Conservation (phyloP, 2,329 filamentous ascomycete genomes). For the Colletotrichum plurivorum region DNA sequence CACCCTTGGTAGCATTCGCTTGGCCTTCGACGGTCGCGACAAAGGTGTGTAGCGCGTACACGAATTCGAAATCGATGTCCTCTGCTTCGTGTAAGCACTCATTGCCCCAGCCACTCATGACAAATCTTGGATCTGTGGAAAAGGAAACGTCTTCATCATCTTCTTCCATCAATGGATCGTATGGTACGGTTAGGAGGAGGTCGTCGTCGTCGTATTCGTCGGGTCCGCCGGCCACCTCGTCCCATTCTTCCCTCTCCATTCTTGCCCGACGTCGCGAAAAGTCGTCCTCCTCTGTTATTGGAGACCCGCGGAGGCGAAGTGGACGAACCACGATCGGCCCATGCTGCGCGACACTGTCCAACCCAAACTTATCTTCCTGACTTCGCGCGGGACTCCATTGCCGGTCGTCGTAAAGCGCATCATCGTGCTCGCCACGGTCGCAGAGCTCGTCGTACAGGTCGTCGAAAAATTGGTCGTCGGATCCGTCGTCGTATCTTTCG, state of each 20-base stretch:
- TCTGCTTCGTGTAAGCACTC: conserved; percentile 94
- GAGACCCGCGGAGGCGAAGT: conserved; percentile 19
- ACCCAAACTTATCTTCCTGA: conserved; percentile 24
- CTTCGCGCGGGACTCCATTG: conserved; percentile 21
- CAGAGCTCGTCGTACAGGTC: conserved; percentile 32
- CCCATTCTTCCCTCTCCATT: conserved; percentile 41
- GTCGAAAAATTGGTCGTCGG: conserved; percentile 45
- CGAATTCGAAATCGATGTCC: conserved; percentile 99
- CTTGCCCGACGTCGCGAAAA: conserved; percentile 31
- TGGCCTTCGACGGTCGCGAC: conserved; percentile 98
- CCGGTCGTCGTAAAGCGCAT: conserved; percentile 38
- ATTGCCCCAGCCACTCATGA: conserved; percentile 81
- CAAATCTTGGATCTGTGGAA: conserved; percentile 70
- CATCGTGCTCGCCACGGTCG: conserved; percentile 23
- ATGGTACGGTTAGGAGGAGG: conserved; percentile 58
- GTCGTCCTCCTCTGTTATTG: conserved; percentile 4
- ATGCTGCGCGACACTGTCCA: conserved; percentile 26
- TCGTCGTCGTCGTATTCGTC: conserved; percentile 45
- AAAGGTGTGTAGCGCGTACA: conserved; percentile 98
- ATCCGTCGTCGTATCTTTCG: neutral
- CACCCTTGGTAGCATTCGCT: conserved; percentile 97
- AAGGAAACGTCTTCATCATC: conserved; percentile 76
- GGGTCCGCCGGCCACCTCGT: conserved; percentile 37
- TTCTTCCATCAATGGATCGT: conserved; percentile 59
- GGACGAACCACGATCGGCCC: conserved; percentile 30